A percentile compares a stretch with the other conserved stretches of the same genome.
Evolutionary conservation across 2,329 filamentous ascomycete genomes (phyloP).

Genomic region (Metarhizium rileyi): DNA sequence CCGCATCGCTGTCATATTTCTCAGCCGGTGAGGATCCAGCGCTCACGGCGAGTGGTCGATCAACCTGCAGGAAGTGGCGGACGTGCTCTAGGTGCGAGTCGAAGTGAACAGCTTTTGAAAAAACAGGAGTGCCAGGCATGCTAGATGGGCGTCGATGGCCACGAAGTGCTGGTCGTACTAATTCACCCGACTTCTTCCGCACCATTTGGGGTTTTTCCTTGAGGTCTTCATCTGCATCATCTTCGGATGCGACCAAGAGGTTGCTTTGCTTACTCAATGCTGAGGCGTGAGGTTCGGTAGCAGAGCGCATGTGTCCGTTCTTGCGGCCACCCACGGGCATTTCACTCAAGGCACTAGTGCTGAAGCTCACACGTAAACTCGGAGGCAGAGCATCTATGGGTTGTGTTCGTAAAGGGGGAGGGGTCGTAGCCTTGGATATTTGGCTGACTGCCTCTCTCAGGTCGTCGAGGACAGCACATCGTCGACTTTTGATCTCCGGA

Average conservation of each 20-base stretch:
- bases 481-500: slow-evolving; percentile 34
- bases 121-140: slow-evolving; percentile 95
- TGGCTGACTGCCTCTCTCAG: slow-evolving; percentile 75
- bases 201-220: slow-evolving; percentile 78
- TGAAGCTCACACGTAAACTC: slow-evolving; percentile 36
- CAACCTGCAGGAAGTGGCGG: slow-evolving; percentile 87
- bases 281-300: slow-evolving; percentile 43
- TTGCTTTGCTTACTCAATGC: slow-evolving; percentile 36
- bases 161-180: slow-evolving; percentile 85
- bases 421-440: slow-evolving; percentile 43
- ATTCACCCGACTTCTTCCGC: slow-evolving; percentile 94
- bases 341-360: slow-evolving; percentile 34
- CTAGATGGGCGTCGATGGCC: slow-evolving; percentile 75
- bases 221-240: slow-evolving; percentile 52
- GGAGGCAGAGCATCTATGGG: slow-evolving; percentile 10
- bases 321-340: slow-evolving; percentile 31
- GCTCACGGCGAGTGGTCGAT: slow-evolving; percentile 91
- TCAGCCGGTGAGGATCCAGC: slow-evolving; percentile 88
- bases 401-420: slow-evolving; percentile 43
- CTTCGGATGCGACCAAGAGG: slow-evolving; percentile 45
- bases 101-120: slow-evolving; percentile 96
- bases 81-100: slow-evolving; percentile 95
- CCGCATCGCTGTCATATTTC: slow-evolving; percentile 72
- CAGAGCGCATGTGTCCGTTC: slow-evolving; percentile 42
- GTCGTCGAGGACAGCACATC: slow-evolving; percentile 48